Evolutionary conservation across 768 basidiomycete species (phyloP).

Genomic region (Leccinum rimulosum): DNA sequence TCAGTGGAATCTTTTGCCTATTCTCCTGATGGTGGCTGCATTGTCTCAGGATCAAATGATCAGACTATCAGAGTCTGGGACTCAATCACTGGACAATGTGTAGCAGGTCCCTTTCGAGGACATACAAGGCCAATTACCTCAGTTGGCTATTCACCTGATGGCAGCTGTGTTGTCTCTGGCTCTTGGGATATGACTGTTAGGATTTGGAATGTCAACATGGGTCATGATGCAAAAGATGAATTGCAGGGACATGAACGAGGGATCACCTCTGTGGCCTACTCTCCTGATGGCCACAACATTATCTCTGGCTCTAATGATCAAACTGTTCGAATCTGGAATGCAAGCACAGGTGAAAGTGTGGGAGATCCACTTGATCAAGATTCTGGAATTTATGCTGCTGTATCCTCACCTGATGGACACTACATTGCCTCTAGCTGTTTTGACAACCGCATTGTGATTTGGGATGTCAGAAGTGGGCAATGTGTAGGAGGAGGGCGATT

Average conservation of each 20-base stretch:
- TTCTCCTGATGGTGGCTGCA: conserved; percentile 22
- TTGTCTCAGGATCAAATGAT: conserved; percentile 28
- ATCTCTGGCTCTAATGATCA: conserved; percentile 11
- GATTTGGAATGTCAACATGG: conserved; percentile 15
- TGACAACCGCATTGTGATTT: conserved; percentile 4
- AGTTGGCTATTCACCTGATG: conserved; percentile 19
- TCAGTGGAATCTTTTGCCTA: conserved; percentile 18
- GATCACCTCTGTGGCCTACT: conserved; percentile 12
- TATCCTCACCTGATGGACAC: conserved; percentile 21
- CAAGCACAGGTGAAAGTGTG: conserved; percentile 5
- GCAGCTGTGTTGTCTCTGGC: conserved; percentile 11
- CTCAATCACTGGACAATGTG: conserved; percentile 8
- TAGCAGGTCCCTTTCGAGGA: conserved; percentile 16
- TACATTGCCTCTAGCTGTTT: conserved; percentile 17
- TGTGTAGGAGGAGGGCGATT: background rate
- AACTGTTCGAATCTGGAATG: conserved; percentile 11
- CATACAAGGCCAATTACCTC: conserved; percentile 13
- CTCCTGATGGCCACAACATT: conserved; percentile 15
- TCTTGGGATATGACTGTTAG: conserved; percentile 16
- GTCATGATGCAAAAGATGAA: background rate
- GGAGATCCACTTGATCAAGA: background rate
- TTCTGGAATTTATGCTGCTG: background rate
- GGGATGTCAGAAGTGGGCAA: conserved; percentile 9
- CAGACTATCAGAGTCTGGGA: conserved; percentile 21
- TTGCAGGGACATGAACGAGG: conserved; percentile 2